Evolutionary conservation across 306 rosid genomes (phyloP).

Genomic region (Biancaea sappan): DNA sequence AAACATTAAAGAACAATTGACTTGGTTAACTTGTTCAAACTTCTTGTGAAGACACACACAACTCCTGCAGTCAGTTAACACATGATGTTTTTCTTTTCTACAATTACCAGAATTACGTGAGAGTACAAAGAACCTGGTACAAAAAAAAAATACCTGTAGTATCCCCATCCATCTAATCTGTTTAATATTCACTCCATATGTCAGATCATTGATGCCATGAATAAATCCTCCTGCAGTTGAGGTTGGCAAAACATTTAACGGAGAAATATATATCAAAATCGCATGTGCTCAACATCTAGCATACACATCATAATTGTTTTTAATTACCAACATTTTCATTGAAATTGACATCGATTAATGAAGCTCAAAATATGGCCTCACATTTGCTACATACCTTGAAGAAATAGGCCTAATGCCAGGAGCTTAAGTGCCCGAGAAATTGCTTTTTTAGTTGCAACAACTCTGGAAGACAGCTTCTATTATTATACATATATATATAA

Average conservation of each 20-base stretch:
- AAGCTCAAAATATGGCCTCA: constrained; percentile 13
- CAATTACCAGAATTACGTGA: not conserved
- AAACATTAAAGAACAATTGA: not conserved
- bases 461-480: constrained; percentile 70
- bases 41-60: constrained; percentile 11
- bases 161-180: constrained; percentile 86
- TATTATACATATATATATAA: no score
- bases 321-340: constrained; percentile 1
- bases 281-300: not conserved
- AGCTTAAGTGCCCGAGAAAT: constrained; percentile 71
- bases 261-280: not conserved
- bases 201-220: constrained; percentile 69
- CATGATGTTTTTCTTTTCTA: not conserved
- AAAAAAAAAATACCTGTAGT: constrained; percentile 62
- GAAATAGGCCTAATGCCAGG: constrained; percentile 78
- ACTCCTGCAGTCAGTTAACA: not conserved
- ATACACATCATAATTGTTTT: not conserved
- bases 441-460: constrained; percentile 70
- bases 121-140: not conserved
- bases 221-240: constrained; percentile 76
- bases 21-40: not conserved
- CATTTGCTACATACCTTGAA: constrained; percentile 63
- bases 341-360: not conserved
- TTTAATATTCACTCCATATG: constrained; percentile 88
- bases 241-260: constrained; percentile 18